Evolutionary conservation across 257 asterid genomes (phyloP), one percentile per base, ranked within the genome.

Genomic region (Solanum dulcamara): DNA sequence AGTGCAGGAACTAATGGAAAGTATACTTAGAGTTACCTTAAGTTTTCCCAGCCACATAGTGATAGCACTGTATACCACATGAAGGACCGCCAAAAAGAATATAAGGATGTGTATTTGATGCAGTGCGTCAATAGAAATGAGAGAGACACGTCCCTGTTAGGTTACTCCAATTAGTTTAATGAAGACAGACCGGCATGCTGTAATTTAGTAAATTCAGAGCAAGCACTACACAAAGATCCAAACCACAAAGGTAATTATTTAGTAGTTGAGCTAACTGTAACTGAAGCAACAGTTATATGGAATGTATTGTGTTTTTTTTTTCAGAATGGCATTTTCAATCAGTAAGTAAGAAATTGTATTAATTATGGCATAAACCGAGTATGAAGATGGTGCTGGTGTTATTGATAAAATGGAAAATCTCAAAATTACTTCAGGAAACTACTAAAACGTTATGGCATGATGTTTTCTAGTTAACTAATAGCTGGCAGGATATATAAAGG

Each of bases 51-150:
- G 97, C 51, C 89, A 92, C 99, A 97, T 97, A 20, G 99, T 97
- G 84, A 90, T 32, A 60, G 98, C 98, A 89, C 97, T 94, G 87
- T 94, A 94, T 55, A 88, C n/a, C 83, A 97, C 95, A 51, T 97
- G 99, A 35, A 97, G 59, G 84, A 94, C 94, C 32, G 99, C 98
- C 88, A 97, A 89, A 88, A 95, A 97, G 95, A 97, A 95, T 83
- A 97, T 91, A 75, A 97, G 98, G 77, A 97, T 94, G 92, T 97
- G 99, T 86, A 97, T 86, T 89, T 95, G 97, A 89, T 97, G 99
- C 85, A 97, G 91, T 80, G 94, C 97, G 70, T 94, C 92, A 50
- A 93, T 91, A 42, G 97, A 84, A 84, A 94, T 93, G 68, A 96
- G 94, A 7, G 94, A 50, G 59, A 88, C 93, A 1, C 32, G 55